Percentiles rank a stretch among this genome's conserved stretches.
phyloP scores from a whole-genome alignment of 1,139 yeast genomes.

The Geotrichum candidum region DNA sequence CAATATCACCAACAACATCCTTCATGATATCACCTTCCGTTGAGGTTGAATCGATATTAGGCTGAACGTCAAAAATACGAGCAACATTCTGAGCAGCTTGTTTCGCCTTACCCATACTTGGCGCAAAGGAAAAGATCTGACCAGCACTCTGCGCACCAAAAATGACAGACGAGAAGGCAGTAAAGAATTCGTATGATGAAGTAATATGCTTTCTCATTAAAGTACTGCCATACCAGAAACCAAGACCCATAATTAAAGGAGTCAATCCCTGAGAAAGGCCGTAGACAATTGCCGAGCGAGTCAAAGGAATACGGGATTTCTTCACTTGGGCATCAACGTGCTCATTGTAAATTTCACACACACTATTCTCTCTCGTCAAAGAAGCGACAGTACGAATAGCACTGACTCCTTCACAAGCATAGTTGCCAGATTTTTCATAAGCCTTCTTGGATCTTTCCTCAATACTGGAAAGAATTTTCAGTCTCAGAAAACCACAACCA shows the following conservation, averaged over 20 bases:
- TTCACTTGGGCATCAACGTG: conserved; percentile 31
- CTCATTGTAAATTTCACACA: conserved; percentile 27
- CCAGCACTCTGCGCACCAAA: conserved; percentile 84
- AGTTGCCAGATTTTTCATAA: conserved; percentile 36
- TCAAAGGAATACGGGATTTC: conserved; percentile 27
- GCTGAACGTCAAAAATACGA: conserved; percentile 62
- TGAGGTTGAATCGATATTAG: conserved; percentile 49
- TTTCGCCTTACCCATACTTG: conserved; percentile 49
- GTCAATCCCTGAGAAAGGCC: conserved; percentile 37
- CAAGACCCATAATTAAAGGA: conserved; percentile 38
- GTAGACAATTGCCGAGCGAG: conserved; percentile 31
- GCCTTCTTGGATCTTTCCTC: conserved; percentile 43
- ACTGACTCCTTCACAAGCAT: conserved; percentile 36
- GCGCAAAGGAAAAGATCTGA: conserved; percentile 82
- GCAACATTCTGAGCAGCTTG: conserved; percentile 73
- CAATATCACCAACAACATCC: conserved; percentile 47
- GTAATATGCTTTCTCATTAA: conserved; percentile 28
- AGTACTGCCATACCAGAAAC: conserved; percentile 39
- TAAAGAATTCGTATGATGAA: conserved; percentile 35
- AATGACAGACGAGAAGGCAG: conserved; percentile 46
- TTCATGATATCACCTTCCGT: conserved; percentile 44
- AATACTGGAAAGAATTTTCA: conserved; percentile 70
- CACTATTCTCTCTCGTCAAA: conserved; percentile 36
- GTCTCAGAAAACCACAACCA: conserved; percentile 71
- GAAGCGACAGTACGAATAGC: conserved; percentile 38